These are phyloP conservation scores for Cryptococcus floricola DNA, from an alignment of 1,284 basidiomycete species.

Conservation along the genomic window DNA sequence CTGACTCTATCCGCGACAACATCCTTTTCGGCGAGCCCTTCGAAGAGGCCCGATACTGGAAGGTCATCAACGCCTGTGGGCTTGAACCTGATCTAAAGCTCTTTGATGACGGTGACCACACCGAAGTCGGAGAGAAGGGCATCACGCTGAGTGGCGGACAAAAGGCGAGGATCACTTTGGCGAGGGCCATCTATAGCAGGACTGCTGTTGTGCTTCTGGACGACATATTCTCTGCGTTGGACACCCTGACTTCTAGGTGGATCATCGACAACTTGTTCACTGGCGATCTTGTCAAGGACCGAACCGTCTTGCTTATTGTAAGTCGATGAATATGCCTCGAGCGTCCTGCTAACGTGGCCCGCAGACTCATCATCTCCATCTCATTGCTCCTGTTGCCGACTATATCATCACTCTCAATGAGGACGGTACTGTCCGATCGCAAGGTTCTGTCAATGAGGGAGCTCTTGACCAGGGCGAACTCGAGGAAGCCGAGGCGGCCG, in stretches of 20 bases:
- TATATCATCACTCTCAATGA: constrained; percentile 61
- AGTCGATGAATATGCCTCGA: constrained; percentile 36
- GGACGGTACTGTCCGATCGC: constrained; percentile 49
- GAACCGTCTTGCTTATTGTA: constrained; percentile 70
- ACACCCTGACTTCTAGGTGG: constrained; percentile 66
- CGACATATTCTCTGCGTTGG: constrained; percentile 56
- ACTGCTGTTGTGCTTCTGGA: constrained; percentile 60
- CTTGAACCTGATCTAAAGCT: constrained; percentile 61
- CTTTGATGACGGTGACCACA: constrained; percentile 68
- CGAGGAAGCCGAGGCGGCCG: constrained; percentile 48
- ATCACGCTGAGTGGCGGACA: constrained; percentile 61
- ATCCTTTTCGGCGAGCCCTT: constrained; percentile 57
- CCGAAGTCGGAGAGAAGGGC: constrained; percentile 57
- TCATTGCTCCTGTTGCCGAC: constrained; percentile 61
- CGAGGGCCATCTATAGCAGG: constrained; percentile 64
- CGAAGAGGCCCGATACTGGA: constrained; percentile 55
- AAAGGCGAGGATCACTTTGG: constrained; percentile 65
- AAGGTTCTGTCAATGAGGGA: constrained; percentile 37
- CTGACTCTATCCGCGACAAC: constrained; percentile 56
- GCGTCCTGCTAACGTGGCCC: constrained; percentile 36
- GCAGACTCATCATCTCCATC: constrained; percentile 65
- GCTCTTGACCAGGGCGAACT: constrained; percentile 19
- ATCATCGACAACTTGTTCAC: constrained; percentile 70
- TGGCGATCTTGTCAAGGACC: constrained; percentile 63
- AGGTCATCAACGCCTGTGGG: constrained; percentile 61